Evolutionary conservation across 1,284 basidiomycete genomes (phyloP).

Genomic region (Bjerkandera adusta): DNA sequence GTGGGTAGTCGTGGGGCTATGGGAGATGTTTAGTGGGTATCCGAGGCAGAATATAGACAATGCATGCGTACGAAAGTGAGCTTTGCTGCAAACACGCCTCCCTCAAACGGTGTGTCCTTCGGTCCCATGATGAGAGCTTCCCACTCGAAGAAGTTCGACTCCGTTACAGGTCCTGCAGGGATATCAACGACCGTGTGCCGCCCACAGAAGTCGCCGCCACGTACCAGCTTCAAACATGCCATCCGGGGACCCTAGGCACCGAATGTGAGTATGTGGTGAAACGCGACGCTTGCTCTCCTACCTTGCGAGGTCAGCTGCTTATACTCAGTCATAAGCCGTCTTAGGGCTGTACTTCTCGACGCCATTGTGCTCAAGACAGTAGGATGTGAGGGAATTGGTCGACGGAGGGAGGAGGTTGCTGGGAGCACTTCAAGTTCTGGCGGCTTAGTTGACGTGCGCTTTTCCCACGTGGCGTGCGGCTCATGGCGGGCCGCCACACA

Average conservation of each 20-base stretch:
- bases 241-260: slow-evolving; percentile 76
- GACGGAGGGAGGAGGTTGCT: too few species aligned
- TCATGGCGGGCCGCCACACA: too few species aligned
- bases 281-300: slow-evolving; percentile 30
- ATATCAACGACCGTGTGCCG: slow-evolving; percentile 4
- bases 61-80: slow-evolving; percentile 79
- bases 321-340: slow-evolving; percentile 91
- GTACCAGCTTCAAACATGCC: slow-evolving; percentile 92
- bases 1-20: slow-evolving; percentile 88
- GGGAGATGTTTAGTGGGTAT: slow-evolving; percentile 10
- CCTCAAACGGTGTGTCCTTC: slow-evolving; percentile 98
- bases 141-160: slow-evolving; percentile 98
- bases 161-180: slow-evolving; percentile 77
- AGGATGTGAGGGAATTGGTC: too few species aligned
- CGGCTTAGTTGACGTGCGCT: too few species aligned
- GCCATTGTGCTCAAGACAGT: too few species aligned
- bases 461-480: too few species aligned
- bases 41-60: slow-evolving; percentile 1
- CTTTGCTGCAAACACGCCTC: slow-evolving; percentile 92
- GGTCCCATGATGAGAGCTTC: slow-evolving; percentile 96
- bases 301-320: slow-evolving; percentile 77
- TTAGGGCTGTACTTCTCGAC: slow-evolving; percentile 69
- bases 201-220: slow-evolving; percentile 8
- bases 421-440: too few species aligned
- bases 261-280: too few species aligned